phyloP scores from a whole-genome alignment of 768 basidiomycete species.

The Mrakia hoshinonis region DNA sequence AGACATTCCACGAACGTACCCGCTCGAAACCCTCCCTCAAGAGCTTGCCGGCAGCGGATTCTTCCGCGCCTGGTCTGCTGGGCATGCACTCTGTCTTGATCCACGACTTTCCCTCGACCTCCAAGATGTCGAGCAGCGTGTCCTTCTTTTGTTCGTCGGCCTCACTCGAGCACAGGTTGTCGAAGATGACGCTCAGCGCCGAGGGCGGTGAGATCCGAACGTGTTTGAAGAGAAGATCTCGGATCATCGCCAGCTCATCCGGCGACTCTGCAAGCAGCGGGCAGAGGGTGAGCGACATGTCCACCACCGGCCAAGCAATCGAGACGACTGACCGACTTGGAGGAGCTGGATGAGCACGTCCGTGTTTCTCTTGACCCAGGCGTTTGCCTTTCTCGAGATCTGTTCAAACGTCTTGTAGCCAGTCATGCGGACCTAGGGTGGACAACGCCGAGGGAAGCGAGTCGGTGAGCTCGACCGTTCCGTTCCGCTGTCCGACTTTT shows the following conservation, averaged over 20 bases:
- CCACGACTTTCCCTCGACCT: conserved; percentile 4
- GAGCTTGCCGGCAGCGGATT: neutral
- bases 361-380: conserved; percentile 28
- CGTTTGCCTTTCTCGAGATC: neutral
- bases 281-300: neutral
- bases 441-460: neutral
- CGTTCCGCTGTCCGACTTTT: neutral
- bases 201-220: neutral
- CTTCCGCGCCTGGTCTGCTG: neutral
- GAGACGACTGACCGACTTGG: conserved; percentile 9
- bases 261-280: neutral
- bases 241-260: neutral
- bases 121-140: conserved; percentile 2
- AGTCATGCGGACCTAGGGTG: conserved; percentile 10
- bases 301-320: neutral
- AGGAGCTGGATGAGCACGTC: conserved; percentile 29
- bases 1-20: neutral
- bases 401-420: conserved; percentile 25
- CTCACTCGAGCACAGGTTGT: neutral
- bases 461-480: neutral
- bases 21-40: conserved; percentile 6
- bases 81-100: neutral
- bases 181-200: neutral
- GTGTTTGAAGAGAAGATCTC: conserved; percentile 4
- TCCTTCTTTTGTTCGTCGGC: conserved; percentile 7